Evolutionary conservation across 2,329 filamentous ascomycete genomes (phyloP).

Genomic region (Paracoccidioides brasiliensis): DNA sequence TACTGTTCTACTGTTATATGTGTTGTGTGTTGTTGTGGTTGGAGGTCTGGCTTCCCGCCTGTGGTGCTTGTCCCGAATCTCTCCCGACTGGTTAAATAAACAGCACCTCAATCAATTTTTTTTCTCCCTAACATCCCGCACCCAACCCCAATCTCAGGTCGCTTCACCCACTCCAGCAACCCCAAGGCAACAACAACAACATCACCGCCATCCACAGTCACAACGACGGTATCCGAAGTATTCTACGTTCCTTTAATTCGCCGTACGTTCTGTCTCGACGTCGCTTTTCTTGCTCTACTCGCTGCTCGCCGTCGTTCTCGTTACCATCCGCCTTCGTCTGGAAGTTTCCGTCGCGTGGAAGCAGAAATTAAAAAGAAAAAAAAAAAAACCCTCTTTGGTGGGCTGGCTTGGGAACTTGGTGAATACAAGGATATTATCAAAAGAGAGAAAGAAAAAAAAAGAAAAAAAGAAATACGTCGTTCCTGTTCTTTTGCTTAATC

Average conservation of each 20-base stretch:
- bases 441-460: neutral
- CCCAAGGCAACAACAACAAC: neutral
- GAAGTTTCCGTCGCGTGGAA: neutral
- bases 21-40: neutral
- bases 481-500: neutral
- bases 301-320: neutral
- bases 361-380: too few relatives aligned
- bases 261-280: neutral
- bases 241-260: neutral
- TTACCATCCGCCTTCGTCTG: neutral
- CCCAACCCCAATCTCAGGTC: neutral
- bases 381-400: neutral
- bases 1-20: neutral
- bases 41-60: too few relatives aligned
- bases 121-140: neutral
- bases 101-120: neutral
- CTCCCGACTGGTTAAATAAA: neutral
- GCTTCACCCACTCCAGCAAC: neutral
- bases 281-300: neutral
- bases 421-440: neutral
- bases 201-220: too few relatives aligned
- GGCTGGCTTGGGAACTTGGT: neutral
- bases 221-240: too few relatives aligned
- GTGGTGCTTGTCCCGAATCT: constrained; percentile 1
- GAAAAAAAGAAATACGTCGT: neutral